Evolutionary conservation across 345 rosid genomes (phyloP).

Genomic region (Bruguiera sexangula): DNA sequence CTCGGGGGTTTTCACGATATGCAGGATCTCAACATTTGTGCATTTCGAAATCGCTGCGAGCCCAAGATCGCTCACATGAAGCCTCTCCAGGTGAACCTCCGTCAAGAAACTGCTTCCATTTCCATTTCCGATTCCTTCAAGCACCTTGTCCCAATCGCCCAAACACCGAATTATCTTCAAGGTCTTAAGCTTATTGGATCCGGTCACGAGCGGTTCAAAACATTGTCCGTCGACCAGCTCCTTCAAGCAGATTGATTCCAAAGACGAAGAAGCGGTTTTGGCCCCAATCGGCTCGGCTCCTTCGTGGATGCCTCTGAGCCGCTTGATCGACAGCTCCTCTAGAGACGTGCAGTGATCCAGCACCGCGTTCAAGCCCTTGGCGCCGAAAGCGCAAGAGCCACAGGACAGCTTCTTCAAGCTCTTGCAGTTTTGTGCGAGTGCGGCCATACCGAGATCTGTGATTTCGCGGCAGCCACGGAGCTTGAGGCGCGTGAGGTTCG

Average conservation of each 20-base stretch:
- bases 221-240: constrained; percentile 71
- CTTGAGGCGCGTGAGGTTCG: constrained; percentile 69
- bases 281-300: constrained; percentile 38
- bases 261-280: constrained; percentile 36
- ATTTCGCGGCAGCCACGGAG: constrained; percentile 93
- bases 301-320: constrained; percentile 58
- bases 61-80: constrained; percentile 67
- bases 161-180: constrained; percentile 71
- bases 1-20: constrained; percentile 67
- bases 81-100: constrained; percentile 77
- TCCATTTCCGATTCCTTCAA: constrained; percentile 43
- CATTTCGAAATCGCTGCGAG: constrained; percentile 56
- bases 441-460: constrained; percentile 66
- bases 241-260: constrained; percentile 68
- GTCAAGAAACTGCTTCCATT: constrained; percentile 27
- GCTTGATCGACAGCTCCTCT: constrained; percentile 63
- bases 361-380: constrained; percentile 61
- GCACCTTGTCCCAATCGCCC: constrained; percentile 76
- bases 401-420: constrained; percentile 65
- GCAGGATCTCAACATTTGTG: constrained; percentile 59
- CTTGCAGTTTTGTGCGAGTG: constrained; percentile 55
- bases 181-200: constrained; percentile 45
- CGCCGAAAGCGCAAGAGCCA: constrained; percentile 85
- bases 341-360: constrained; percentile 47
- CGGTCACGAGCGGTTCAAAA: constrained; percentile 56